phyloP scores from a whole-genome alignment of 257 asterid genomes.

The Solanum lignicaule region DNA sequence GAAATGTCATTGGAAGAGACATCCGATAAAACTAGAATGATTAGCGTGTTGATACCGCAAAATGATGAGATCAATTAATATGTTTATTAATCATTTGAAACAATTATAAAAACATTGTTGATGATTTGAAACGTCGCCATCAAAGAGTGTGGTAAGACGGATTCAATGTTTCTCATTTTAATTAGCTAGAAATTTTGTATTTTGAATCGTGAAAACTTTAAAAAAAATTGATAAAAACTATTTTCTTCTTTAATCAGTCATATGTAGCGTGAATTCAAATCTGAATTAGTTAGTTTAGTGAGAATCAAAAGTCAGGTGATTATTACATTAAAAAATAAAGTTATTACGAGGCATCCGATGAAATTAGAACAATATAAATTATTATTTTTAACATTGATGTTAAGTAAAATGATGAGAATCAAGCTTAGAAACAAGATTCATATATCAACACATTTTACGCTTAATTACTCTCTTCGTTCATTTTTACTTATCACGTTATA shows the following conservation, averaged over 20 bases:
- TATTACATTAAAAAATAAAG: too few species aligned
- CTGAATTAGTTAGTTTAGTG: neutral
- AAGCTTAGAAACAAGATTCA: neutral
- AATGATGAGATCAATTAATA: neutral
- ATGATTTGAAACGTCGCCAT: neutral
- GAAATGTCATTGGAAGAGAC: neutral
- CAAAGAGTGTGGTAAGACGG: neutral
- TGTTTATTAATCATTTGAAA: neutral
- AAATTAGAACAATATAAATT: neutral
- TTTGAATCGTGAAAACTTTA: too few species aligned
- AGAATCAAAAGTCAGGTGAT: neutral
- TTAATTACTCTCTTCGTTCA: too few species aligned
- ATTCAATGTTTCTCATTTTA: neutral
- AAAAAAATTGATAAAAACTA: too few species aligned
- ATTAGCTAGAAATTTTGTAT: too few species aligned
- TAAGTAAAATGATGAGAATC: neutral
- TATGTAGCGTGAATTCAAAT: too few species aligned
- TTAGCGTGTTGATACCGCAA: neutral
- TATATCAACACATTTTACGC: neutral
- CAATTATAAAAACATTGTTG: neutral
- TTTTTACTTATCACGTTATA: too few species aligned
- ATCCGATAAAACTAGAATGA: neutral
- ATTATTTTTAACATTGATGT: neutral
- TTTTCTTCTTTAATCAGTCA: too few species aligned
- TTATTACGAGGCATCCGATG: neutral